phyloP scores from a whole-genome alignment of 1,284 basidiomycete species.

The Irpex sp. region DNA sequence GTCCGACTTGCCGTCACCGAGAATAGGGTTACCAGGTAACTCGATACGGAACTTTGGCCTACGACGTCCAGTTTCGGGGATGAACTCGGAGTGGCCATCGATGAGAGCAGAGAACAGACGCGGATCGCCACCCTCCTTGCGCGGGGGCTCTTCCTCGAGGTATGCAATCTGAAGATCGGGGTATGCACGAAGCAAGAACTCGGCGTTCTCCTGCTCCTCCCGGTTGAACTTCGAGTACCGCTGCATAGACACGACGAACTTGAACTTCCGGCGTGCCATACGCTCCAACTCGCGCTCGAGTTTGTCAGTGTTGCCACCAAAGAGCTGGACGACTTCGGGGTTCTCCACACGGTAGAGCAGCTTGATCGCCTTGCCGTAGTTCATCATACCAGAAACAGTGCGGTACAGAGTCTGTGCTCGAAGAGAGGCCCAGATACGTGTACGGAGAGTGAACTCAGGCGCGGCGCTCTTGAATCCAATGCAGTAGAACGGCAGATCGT shows the following conservation, averaged over 20 bases:
- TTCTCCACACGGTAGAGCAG: constrained; percentile 99
- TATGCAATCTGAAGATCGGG: constrained; percentile 99
- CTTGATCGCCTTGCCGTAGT: constrained; percentile 99
- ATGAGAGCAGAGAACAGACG: constrained; percentile 95
- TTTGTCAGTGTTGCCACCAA: constrained; percentile 96
- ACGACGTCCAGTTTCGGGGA: constrained; percentile 84
- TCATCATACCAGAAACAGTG: constrained; percentile 99
- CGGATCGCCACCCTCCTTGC: constrained; percentile 94
- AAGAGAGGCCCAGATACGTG: constrained; percentile 98
- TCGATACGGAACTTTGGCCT: constrained; percentile 98
- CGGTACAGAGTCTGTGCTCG: constrained; percentile 98
- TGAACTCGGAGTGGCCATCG: constrained; percentile 96
- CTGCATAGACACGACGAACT: constrained; percentile 99
- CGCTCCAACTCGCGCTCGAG: constrained; percentile 96
- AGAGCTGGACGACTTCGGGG: constrained; percentile 96
- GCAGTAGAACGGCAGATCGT: constrained; percentile 98
- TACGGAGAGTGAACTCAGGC: constrained; percentile 97
- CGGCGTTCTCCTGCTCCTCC: constrained; percentile 98
- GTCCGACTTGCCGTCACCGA: constrained; percentile 99
- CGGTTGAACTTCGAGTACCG: constrained; percentile 99
- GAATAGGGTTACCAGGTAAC: constrained; percentile 96
- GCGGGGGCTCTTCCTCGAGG: constrained; percentile 91
- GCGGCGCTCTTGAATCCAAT: constrained; percentile 99
- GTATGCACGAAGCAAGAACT: constrained; percentile 97
- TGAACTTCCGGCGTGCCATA: constrained; percentile 98